These are phyloP conservation scores for Leptomonas pyrrhocoris DNA, from an alignment of 208 protist genomes.

Conservation along the genomic window DNA sequence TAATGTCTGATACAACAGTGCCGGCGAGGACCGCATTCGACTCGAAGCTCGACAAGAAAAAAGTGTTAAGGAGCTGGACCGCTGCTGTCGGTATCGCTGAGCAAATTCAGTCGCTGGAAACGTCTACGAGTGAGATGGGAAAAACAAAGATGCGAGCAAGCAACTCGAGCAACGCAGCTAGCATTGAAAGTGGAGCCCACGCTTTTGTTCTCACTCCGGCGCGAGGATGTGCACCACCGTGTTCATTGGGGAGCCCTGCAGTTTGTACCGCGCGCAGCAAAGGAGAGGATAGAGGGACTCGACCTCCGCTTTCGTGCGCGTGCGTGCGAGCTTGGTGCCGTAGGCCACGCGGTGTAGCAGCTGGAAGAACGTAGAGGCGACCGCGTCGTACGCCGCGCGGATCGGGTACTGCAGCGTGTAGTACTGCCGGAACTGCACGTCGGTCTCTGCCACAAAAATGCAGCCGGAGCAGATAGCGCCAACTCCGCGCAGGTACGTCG, in stretches of 20 bases:
- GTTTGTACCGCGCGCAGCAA: slow-evolving; percentile 64
- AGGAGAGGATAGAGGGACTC: slow-evolving; percentile 29
- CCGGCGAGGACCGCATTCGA: background rate
- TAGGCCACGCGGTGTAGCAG: slow-evolving; percentile 44
- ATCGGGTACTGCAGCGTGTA: slow-evolving; percentile 46
- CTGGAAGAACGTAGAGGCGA: slow-evolving; percentile 57
- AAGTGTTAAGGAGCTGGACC: background rate
- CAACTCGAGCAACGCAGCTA: background rate
- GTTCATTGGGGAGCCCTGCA: slow-evolving; percentile 77
- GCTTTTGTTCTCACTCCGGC: background rate
- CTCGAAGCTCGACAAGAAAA: background rate
- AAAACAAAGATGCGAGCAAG: background rate
- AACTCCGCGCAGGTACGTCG: slow-evolving; percentile 28
- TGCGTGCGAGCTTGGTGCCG: slow-evolving; percentile 25
- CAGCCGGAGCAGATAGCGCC: slow-evolving; percentile 28
- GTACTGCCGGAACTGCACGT: slow-evolving; percentile 68
- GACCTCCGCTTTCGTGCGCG: slow-evolving; percentile 57
- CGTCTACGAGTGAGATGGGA: background rate
- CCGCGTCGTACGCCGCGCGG: slow-evolving; percentile 48
- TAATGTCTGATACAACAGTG: slow-evolving; percentile 7
- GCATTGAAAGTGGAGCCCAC: background rate
- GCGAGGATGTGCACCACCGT: slow-evolving; percentile 50
- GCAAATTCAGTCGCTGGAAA: background rate
- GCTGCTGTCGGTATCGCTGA: too few species aligned
- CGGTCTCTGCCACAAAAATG: slow-evolving; percentile 70